Conservation (phyloP, 768 basidiomycete species). For the Collybia sordida region DNA sequence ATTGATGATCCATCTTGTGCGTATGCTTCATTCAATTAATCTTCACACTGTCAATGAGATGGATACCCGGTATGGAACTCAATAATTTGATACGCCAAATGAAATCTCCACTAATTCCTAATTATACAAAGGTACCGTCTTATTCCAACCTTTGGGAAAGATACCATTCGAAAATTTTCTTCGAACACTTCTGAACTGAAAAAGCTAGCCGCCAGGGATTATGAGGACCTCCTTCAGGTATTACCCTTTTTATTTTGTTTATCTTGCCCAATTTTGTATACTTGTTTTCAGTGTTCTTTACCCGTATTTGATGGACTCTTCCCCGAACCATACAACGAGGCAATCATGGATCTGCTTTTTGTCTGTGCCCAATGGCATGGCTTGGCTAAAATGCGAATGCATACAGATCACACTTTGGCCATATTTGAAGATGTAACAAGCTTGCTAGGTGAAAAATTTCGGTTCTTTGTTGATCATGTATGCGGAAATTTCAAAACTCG, state of each 20-base stretch:
- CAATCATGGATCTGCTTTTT: conserved; percentile 24
- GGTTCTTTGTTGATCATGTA: conserved; percentile 14
- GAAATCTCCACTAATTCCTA: background rate
- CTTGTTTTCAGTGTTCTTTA: conserved; percentile 8
- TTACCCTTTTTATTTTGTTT: background rate
- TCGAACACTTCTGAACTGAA: conserved; percentile 23
- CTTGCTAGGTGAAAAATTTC: conserved; percentile 18
- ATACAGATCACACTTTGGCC: conserved; percentile 1
- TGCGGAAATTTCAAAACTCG: background rate
- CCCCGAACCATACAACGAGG: conserved; percentile 11
- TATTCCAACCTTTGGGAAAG: conserved; percentile 17
- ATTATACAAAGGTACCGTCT: background rate
- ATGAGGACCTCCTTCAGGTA: conserved; percentile 28
- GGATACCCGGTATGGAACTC: conserved; percentile 20
- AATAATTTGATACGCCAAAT: background rate
- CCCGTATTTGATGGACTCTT: conserved; percentile 9
- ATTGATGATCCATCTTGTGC: conserved; percentile 31
- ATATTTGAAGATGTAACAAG: conserved; percentile 16
- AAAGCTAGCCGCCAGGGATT: conserved; percentile 27
- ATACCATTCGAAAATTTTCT: conserved; percentile 23
- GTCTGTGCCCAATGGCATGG: conserved; percentile 27
- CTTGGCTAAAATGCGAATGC: conserved; percentile 15
- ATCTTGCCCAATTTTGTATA: background rate
- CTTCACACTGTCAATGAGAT: conserved; percentile 18
- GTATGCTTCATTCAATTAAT: conserved; percentile 23